Percentiles rank a stretch among this genome's conserved stretches.
Conservation (phyloP, 2,329 filamentous ascomycete species). For the Fusarium siculi region DNA sequence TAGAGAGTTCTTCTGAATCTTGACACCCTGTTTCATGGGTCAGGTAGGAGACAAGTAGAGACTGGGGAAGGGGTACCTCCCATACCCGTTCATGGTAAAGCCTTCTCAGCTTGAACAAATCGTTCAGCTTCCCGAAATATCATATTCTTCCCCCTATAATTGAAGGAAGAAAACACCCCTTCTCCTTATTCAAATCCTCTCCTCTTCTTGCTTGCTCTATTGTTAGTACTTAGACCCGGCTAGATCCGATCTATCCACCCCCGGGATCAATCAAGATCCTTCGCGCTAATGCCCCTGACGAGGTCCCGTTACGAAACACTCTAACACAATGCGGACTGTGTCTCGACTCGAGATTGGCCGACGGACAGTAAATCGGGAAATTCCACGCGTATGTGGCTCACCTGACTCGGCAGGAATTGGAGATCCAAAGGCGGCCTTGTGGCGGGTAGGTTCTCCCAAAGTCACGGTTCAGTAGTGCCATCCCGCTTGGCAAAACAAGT, state of each 20-base stretch:
- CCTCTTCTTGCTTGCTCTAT: neutral
- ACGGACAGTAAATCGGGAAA: neutral
- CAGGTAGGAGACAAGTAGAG: neutral
- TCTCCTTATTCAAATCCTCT: neutral
- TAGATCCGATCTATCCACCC: neutral
- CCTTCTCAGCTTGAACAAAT: neutral
- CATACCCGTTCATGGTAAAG: neutral
- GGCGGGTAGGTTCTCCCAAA: neutral
- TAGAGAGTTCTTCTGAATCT: neutral
- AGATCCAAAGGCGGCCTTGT: neutral
- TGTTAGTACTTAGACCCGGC: neutral
- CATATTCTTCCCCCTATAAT: neutral
- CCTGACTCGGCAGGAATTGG: neutral
- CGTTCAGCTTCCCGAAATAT: neutral
- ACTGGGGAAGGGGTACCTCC: neutral
- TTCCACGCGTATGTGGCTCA: neutral
- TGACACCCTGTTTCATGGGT: neutral
- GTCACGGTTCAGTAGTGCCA: neutral
- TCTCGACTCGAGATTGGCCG: neutral
- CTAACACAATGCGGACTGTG: neutral
- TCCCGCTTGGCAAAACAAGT: neutral
- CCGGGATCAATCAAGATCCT: constrained; percentile 10
- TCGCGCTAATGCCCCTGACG: neutral
- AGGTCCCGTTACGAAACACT: neutral
- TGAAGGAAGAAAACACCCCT: neutral